phyloP scores from a whole-genome alignment of 345 rosid genomes.

The Linum tenue region DNA sequence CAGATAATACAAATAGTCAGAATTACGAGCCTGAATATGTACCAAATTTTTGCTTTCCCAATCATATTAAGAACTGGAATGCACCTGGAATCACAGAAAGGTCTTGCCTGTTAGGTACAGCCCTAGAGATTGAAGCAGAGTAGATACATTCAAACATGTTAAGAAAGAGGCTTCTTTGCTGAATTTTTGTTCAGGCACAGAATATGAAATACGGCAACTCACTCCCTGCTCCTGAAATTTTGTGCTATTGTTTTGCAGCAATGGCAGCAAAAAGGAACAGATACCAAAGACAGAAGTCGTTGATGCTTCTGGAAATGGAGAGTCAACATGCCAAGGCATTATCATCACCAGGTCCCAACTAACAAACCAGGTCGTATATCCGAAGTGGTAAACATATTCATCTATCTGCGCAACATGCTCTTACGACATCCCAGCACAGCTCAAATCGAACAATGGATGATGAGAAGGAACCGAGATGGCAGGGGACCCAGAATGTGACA shows the following conservation, averaged over 20 bases:
- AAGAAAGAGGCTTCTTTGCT: neutral
- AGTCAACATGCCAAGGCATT: conserved; percentile 89
- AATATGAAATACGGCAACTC: neutral
- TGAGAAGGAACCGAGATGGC: neutral
- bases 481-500: neutral
- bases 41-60: no score
- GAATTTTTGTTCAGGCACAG: no score
- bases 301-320: conserved; percentile 92
- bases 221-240: neutral
- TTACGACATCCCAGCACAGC: neutral
- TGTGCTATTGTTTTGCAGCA: conserved; percentile 29
- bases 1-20: no score
- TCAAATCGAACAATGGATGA: neutral
- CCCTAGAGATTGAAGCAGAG: neutral
- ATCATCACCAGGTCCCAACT: conserved; percentile 69
- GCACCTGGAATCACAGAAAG: no score
- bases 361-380: conserved; percentile 11
- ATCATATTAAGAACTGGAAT: no score
- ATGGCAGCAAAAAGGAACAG: conserved; percentile 84
- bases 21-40: no score
- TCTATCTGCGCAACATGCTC: conserved; percentile 18
- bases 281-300: conserved; percentile 85
- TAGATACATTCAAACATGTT: neutral
- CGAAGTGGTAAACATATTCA: conserved; percentile 7
- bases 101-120: neutral